Evolutionary conservation across 2,329 filamentous ascomycete genomes (phyloP).

Genomic region (Nakataea oryzae): DNA sequence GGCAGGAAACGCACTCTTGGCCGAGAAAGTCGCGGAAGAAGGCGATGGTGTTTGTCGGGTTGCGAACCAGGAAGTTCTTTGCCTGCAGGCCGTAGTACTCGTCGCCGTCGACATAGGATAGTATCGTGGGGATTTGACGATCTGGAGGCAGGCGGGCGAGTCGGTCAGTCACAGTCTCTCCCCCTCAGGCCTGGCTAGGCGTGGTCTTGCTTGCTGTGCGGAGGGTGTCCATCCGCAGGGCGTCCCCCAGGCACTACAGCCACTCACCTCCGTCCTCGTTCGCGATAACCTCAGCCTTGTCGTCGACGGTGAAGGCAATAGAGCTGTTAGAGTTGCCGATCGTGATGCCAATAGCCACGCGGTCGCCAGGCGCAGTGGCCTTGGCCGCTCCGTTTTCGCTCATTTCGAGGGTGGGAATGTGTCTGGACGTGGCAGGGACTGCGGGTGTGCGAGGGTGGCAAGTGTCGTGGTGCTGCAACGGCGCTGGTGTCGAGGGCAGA

Average conservation of each 20-base stretch:
- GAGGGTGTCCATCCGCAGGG: neutral
- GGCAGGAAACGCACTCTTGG: slow-evolving; percentile 58
- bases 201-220: too few species aligned
- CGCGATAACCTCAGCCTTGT: slow-evolving; percentile 94
- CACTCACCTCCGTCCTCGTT: slow-evolving; percentile 89
- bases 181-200: too few species aligned
- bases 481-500: neutral
- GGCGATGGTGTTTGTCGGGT: slow-evolving; percentile 84
- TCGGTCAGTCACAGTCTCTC: neutral
- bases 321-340: slow-evolving; percentile 99
- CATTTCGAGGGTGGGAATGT: slow-evolving; percentile 21
- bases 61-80: slow-evolving; percentile 86
- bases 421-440: neutral
- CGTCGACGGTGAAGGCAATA: slow-evolving; percentile 86
- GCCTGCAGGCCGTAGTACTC: slow-evolving; percentile 95
- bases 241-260: too few species aligned
- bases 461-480: neutral
- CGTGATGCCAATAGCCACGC: slow-evolving; percentile 81
- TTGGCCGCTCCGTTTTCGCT: slow-evolving; percentile 32
- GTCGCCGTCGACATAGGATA: slow-evolving; percentile 92
- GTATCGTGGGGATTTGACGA: slow-evolving; percentile 87
- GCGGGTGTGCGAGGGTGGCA: neutral
- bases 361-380: slow-evolving; percentile 43
- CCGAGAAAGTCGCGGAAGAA: slow-evolving; percentile 95
- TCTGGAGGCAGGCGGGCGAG: slow-evolving; percentile 38